Conservation (phyloP, 768 basidiomycete species). For the Leccinellum albellum region DNA sequence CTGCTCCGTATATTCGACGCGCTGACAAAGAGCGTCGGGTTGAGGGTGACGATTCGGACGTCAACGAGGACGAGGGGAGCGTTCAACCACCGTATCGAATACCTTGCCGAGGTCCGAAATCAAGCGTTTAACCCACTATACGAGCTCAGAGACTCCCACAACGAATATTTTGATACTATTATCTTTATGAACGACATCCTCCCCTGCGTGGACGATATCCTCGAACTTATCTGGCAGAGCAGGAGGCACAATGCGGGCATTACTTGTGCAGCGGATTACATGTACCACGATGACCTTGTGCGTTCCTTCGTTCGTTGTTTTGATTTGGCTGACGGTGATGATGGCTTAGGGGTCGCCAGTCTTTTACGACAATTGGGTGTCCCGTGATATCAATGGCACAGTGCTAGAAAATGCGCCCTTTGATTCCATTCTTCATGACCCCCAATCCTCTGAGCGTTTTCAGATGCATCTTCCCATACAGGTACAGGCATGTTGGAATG, state of each 20-base stretch:
- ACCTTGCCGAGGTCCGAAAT: conserved; percentile 99
- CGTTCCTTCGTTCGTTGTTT: conserved; percentile 23
- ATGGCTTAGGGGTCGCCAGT: conserved; percentile 67
- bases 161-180: conserved; percentile 94
- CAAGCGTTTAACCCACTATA: conserved; percentile 93
- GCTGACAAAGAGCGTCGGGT: conserved; percentile 81
- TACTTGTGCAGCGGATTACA: conserved; percentile 97
- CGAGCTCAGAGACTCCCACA: conserved; percentile 86
- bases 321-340: background rate
- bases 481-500: conserved; percentile 99
- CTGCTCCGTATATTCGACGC: conserved; percentile 94
- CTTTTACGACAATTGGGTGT: conserved; percentile 99
- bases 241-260: conserved; percentile 93
- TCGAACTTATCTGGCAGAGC: conserved; percentile 97
- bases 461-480: conserved; percentile 91
- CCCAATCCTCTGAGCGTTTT: conserved; percentile 73
- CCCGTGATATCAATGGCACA: conserved; percentile 97
- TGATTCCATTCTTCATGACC: conserved; percentile 88
- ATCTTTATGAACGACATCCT: conserved; percentile 99
- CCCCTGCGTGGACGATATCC: conserved; percentile 94
- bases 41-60: conserved; percentile 90
- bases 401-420: conserved; percentile 98
- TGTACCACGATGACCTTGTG: conserved; percentile 95
- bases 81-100: conserved; percentile 99
- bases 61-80: conserved; percentile 90